phyloP scores from a whole-genome alignment of 1,284 basidiomycete genomes.

The Abortiporus biennis region DNA sequence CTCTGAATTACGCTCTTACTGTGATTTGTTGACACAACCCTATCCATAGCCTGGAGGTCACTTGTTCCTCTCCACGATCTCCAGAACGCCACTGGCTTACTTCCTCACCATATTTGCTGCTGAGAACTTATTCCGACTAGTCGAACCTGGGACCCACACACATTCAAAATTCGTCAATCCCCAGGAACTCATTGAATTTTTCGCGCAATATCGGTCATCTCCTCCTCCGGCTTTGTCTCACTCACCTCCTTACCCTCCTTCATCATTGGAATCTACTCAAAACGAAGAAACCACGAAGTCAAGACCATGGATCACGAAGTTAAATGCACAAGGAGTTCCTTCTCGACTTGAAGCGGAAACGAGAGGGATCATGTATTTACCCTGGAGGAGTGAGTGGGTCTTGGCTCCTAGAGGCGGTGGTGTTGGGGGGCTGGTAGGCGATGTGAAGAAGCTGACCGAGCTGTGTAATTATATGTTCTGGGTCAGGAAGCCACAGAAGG shows the following conservation, averaged over 20 bases:
- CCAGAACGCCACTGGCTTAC: constrained; percentile 88
- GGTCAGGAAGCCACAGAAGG: constrained; percentile 56
- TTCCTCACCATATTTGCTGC: constrained; percentile 89
- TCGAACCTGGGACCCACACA: constrained; percentile 89
- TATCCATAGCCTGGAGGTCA: constrained; percentile 84
- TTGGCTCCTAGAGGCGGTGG: constrained; percentile 45
- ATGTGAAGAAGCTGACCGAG: constrained; percentile 34
- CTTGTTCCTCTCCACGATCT: constrained; percentile 94
- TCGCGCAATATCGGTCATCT: constrained; percentile 54
- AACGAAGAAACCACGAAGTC: background rate
- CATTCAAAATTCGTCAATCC: constrained; percentile 90
- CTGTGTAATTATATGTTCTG: constrained; percentile 82
- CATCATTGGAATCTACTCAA: too few species aligned
- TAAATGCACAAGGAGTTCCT: constrained; percentile 36
- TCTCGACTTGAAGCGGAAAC: constrained; percentile 71
- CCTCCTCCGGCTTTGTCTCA: too few species aligned
- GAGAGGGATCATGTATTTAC: constrained; percentile 79
- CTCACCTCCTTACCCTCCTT: background rate
- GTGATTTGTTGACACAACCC: background rate
- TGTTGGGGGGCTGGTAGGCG: constrained; percentile 26
- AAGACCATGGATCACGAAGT: constrained; percentile 38
- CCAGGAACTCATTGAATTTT: constrained; percentile 82
- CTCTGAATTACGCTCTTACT: background rate
- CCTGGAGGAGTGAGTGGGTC: constrained; percentile 69
- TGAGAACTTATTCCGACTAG: constrained; percentile 79